Evolutionary conservation across 2,329 filamentous ascomycete species (phyloP).

Genomic region (Colletotrichum shisoi): DNA sequence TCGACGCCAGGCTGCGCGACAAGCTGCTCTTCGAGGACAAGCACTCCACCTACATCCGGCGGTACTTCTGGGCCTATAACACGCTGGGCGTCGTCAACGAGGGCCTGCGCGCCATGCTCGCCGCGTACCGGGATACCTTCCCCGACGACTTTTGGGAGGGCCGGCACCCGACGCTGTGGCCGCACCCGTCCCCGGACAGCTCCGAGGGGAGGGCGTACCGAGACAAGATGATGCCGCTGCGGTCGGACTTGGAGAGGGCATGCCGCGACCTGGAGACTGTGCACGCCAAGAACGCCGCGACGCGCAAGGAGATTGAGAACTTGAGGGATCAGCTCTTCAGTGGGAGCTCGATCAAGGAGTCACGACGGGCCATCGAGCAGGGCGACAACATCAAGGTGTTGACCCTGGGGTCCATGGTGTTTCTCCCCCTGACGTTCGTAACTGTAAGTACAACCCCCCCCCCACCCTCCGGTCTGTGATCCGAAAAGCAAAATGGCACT

Average conservation of each 20-base stretch:
- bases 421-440: constrained; percentile 68
- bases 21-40: constrained; percentile 68
- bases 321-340: constrained; percentile 69
- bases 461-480: not conserved
- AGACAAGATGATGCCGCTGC: constrained; percentile 56
- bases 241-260: constrained; percentile 60
- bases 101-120: constrained; percentile 65
- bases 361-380: constrained; percentile 68
- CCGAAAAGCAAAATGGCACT: constrained; percentile 7
- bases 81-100: constrained; percentile 68
- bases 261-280: constrained; percentile 59
- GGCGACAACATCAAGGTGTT: constrained; percentile 68
- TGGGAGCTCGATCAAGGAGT: constrained; percentile 69
- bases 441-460: constrained; percentile 50
- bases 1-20: constrained; percentile 63
- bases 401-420: constrained; percentile 68
- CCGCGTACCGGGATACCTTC: constrained; percentile 65
- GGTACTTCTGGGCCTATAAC: constrained; percentile 71
- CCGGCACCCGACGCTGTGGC: constrained; percentile 63
- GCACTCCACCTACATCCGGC: constrained; percentile 66
- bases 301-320: constrained; percentile 63
- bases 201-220: constrained; percentile 58
- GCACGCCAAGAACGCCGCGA: constrained; percentile 60
- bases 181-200: constrained; percentile 57
- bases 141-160: constrained; percentile 67